A percentile compares a stretch with the other conserved stretches of the same genome.
phyloP scores from a whole-genome alignment of 1,139 yeast genomes.

The Saccharomyces hybrid region DNA sequence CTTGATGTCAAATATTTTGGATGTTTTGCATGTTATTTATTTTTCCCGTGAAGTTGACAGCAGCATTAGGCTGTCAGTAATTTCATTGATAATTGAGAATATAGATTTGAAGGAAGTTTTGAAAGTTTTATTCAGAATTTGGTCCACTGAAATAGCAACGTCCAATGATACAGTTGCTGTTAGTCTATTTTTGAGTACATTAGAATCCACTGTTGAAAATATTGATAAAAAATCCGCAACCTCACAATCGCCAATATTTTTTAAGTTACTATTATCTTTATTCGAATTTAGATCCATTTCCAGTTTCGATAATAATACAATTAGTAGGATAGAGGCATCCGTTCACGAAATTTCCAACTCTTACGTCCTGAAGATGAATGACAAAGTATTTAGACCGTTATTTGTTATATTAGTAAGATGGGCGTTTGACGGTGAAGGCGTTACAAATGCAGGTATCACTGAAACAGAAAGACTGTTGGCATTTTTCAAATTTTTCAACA shows the following conservation, averaged over 20 bases:
- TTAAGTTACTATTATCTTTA: constrained; percentile 61
- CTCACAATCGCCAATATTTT: constrained; percentile 58
- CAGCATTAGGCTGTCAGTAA: constrained; percentile 55
- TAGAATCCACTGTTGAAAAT: constrained; percentile 57
- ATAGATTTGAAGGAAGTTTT: constrained; percentile 60
- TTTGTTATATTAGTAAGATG: constrained; percentile 85
- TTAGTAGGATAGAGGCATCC: constrained; percentile 72
- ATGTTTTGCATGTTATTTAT: constrained; percentile 51
- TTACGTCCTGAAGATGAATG: constrained; percentile 85
- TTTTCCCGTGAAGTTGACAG: constrained; percentile 50
- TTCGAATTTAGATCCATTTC: constrained; percentile 59
- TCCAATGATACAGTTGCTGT: constrained; percentile 43
- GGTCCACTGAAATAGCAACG: constrained; percentile 46
- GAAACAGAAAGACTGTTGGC: constrained; percentile 55
- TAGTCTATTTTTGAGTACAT: constrained; percentile 59
- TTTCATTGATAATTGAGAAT: constrained; percentile 57
- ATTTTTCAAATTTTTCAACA: constrained; percentile 81
- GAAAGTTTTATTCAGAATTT: constrained; percentile 51
- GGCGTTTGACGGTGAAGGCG: constrained; percentile 83
- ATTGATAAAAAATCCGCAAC: constrained; percentile 71
- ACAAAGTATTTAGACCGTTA: constrained; percentile 85
- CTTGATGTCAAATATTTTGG: constrained; percentile 59
- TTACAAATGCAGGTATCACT: constrained; percentile 37
- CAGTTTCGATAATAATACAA: constrained; percentile 60
- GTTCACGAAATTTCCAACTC: constrained; percentile 66